Evolutionary conservation across 768 basidiomycete genomes (phyloP).

Genomic region (Rhizopogon roseolus): DNA sequence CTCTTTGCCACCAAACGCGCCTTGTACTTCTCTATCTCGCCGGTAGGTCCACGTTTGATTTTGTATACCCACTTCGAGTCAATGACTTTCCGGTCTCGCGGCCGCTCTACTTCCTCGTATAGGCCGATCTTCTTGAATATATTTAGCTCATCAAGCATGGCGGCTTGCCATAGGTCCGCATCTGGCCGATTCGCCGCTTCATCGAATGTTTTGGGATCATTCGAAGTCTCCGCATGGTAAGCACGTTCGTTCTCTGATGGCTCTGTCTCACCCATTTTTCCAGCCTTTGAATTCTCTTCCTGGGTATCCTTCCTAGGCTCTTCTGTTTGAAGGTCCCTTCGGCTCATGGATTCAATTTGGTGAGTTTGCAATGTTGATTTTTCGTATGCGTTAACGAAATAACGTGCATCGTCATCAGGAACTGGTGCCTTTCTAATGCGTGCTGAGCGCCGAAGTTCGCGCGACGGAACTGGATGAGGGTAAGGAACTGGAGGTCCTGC

Average conservation of each 20-base stretch:
- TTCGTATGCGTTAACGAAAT: not conserved
- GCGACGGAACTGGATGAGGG: not conserved
- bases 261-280: not conserved
- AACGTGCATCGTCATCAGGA: not conserved
- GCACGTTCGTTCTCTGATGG: not conserved
- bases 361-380: not conserved
- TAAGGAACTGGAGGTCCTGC: not conserved
- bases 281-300: not conserved
- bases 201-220: too few species aligned
- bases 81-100: not conserved
- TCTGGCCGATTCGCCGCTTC: not conserved
- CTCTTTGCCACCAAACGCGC: conserved; percentile 36
- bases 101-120: not conserved
- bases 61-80: not conserved
- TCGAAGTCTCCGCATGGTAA: not conserved
- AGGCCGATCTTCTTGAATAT: not conserved
- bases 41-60: conserved; percentile 8
- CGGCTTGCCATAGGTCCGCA: not conserved
- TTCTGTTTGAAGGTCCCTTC: too few species aligned
- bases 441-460: not conserved
- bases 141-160: not conserved
- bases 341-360: not conserved
- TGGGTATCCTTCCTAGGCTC: too few species aligned
- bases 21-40: conserved; percentile 29
- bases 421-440: not conserved